phyloP scores from a whole-genome alignment of 2,329 filamentous ascomycete genomes.

The Colletotrichum cordylinicola region DNA sequence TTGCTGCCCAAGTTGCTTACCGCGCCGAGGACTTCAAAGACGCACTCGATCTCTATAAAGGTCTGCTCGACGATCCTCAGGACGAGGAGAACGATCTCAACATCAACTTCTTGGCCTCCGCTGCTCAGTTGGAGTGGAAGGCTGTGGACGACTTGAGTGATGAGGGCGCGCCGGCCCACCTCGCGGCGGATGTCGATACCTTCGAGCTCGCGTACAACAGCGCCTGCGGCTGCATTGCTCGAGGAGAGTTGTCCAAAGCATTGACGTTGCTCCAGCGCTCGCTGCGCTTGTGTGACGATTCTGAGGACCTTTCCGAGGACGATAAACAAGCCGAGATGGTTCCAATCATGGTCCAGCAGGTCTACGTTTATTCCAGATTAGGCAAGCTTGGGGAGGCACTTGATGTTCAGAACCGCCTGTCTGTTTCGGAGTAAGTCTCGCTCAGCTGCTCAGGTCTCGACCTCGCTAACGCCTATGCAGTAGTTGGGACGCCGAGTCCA shows the following conservation, averaged over 20 bases:
- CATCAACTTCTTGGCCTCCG: slow-evolving; percentile 77
- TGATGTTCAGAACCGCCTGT: slow-evolving; percentile 65
- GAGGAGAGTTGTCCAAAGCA: slow-evolving; percentile 69
- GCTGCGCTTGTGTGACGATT: slow-evolving; percentile 72
- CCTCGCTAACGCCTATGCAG: slow-evolving; percentile 46
- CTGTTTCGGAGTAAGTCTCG: slow-evolving; percentile 62
- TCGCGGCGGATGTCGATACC: slow-evolving; percentile 69
- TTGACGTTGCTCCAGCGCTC: slow-evolving; percentile 73
- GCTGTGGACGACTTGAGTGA: slow-evolving; percentile 48
- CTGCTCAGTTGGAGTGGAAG: slow-evolving; percentile 76
- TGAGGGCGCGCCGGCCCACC: slow-evolving; percentile 42
- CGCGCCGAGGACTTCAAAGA: slow-evolving; percentile 75
- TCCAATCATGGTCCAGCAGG: slow-evolving; percentile 78
- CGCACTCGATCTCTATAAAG: slow-evolving; percentile 67
- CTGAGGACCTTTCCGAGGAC: slow-evolving; percentile 75
- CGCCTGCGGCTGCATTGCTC: slow-evolving; percentile 75
- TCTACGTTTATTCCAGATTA: slow-evolving; percentile 72
- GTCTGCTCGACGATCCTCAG: slow-evolving; percentile 55
- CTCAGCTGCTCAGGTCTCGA: not conserved
- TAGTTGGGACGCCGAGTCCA: slow-evolving; percentile 71
- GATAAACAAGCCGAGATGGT: slow-evolving; percentile 78
- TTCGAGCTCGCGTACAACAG: slow-evolving; percentile 86
- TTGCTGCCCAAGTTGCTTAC: slow-evolving; percentile 74
- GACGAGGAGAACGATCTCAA: slow-evolving; percentile 73
- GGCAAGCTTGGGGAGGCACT: slow-evolving; percentile 72